Percentiles rank a stretch among this genome's conserved stretches.
Conservation (phyloP, 495 filamentous ascomycete species). For the Cenococcum geophilum region DNA sequence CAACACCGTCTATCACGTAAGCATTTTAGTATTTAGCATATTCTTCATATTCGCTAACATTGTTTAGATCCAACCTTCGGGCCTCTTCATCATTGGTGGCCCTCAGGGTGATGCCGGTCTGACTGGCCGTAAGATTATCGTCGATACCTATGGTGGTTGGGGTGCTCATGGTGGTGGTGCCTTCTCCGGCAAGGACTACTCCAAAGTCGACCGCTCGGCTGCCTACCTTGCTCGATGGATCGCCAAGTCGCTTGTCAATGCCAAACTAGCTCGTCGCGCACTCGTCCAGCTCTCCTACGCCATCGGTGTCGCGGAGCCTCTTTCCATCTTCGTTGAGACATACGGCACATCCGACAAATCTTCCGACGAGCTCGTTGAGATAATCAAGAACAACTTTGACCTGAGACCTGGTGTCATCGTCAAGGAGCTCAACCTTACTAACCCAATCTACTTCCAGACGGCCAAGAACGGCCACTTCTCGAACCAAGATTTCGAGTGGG, state of each 20-base stretch:
- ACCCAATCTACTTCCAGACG: slow-evolving; percentile 96
- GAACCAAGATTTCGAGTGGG: slow-evolving; percentile 96
- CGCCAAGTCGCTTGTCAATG: slow-evolving; percentile 91
- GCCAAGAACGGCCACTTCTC: slow-evolving; percentile 99
- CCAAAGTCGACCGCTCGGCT: slow-evolving; percentile 97
- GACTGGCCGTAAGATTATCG: slow-evolving; percentile 99
- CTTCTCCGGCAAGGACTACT: slow-evolving; percentile 99
- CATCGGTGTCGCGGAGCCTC: slow-evolving; percentile 96
- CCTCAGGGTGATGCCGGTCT: slow-evolving; percentile 98
- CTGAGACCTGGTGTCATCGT: slow-evolving; percentile 96
- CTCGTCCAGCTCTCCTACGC: slow-evolving; percentile 98
- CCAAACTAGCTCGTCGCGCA: slow-evolving; percentile 81
- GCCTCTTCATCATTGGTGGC: slow-evolving; percentile 97
- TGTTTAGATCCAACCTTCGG: slow-evolving; percentile 83
- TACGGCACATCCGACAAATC: slow-evolving; percentile 73
- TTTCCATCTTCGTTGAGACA: slow-evolving; percentile 80
- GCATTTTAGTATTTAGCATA: slow-evolving; percentile 21
- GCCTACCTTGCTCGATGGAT: slow-evolving; percentile 98
- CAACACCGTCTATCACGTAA: slow-evolving; percentile 85
- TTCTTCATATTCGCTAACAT: slow-evolving; percentile 29
- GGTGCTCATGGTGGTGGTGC: slow-evolving; percentile 99
- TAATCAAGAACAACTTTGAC: slow-evolving; percentile 94
- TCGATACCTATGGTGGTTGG: slow-evolving; percentile 99
- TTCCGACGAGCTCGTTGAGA: slow-evolving; percentile 78
- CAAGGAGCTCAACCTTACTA: slow-evolving; percentile 88